Evolutionary conservation across 192 early-diverging fungal genomes (phyloP), one percentile per base, ranked within the genome.

Genomic region (Mortierella hygrophila): DNA sequence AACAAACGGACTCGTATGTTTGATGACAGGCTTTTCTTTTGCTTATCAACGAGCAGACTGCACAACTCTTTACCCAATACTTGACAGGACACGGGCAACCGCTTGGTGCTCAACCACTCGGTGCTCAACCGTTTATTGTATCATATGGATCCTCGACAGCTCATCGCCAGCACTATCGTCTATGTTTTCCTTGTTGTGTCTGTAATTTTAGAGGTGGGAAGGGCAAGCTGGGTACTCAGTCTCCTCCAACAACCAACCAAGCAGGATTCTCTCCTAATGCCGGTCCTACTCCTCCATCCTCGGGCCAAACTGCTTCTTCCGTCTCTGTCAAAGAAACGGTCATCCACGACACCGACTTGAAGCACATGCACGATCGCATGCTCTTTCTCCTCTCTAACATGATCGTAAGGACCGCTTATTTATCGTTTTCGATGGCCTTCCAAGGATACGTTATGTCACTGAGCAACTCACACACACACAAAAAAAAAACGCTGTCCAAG

Each of bases 301-400:
- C 60, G 9, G 49, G 35, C 29, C 49, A 16, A 20, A 37, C 23
- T 37, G n/a, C 38, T 1, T 13, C 47, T n/a, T 73, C 84, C 0
- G 6, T 63, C 2, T 8, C 74, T 21, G 41, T 47, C 72, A 88
- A 90, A 60, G 79, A 86, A 32, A 65, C 76, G 2, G 54, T 85
- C n/a, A 42, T 88, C 32, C 82, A 75, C 32, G 88, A 88, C 37
- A 65, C 73, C 23, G 80, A 87, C 10, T 41, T 72, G 13, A 87
- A 87, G 26, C 88, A 90, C 38, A 88, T 93, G 91, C 94, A 95
- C 42, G 92, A 94, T 52, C 89, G 93, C 40, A 91, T 94, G 86
- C 83, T 94, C 35, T 95, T 93, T 72, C 69, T 94, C 38, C 84
- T 96, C 47, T 88, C 91, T 26, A 92, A 93, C 82, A 82, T 96